phyloP scores from a whole-genome alignment of 768 basidiomycete genomes.

The Phallus indusiatus region DNA sequence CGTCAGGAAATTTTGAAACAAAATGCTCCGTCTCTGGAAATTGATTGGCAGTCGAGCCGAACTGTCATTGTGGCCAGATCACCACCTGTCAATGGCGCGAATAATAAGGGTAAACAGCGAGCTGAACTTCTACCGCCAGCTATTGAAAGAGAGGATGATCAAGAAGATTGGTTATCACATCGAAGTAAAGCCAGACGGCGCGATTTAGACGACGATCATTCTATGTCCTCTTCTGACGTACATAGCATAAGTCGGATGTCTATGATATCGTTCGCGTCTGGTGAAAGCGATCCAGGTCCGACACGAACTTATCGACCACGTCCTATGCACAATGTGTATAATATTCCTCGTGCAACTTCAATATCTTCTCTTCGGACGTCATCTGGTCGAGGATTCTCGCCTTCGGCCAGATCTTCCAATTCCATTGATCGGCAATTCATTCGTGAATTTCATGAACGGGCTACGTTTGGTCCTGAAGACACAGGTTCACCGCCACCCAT shows the following conservation, averaged over 20 bases:
- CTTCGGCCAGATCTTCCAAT: slow-evolving; percentile 70
- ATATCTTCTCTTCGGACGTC: slow-evolving; percentile 67
- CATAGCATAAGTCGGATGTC: slow-evolving; percentile 69
- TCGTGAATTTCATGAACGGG: slow-evolving; percentile 64
- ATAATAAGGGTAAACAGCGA: slow-evolving; percentile 35
- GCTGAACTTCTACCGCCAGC: slow-evolving; percentile 2
- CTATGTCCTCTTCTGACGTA: slow-evolving; percentile 82
- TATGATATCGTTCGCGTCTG: slow-evolving; percentile 71
- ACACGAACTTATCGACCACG: slow-evolving; percentile 47
- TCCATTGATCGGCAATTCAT: slow-evolving; percentile 71
- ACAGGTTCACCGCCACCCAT: slow-evolving; percentile 70
- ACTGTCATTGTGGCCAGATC: slow-evolving; percentile 19
- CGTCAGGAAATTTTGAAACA: slow-evolving; percentile 66
- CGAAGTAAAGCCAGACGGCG: slow-evolving; percentile 69
- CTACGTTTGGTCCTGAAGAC: slow-evolving; percentile 48
- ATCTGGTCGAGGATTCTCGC: slow-evolving; percentile 57
- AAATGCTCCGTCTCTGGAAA: slow-evolving; percentile 36
- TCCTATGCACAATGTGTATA: slow-evolving; percentile 40
- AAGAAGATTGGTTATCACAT: slow-evolving; percentile 33
- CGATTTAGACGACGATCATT: slow-evolving; percentile 85
- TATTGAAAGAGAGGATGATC: slow-evolving; percentile 43
- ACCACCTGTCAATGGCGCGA: slow-evolving; percentile 23
- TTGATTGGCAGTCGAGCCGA: slow-evolving; percentile 45
- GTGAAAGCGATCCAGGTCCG: slow-evolving; percentile 82
- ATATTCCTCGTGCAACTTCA: slow-evolving; percentile 67